Evolutionary conservation across 2,329 filamentous ascomycete genomes (phyloP).

Genomic region (Sclerotinia trifoliorum): DNA sequence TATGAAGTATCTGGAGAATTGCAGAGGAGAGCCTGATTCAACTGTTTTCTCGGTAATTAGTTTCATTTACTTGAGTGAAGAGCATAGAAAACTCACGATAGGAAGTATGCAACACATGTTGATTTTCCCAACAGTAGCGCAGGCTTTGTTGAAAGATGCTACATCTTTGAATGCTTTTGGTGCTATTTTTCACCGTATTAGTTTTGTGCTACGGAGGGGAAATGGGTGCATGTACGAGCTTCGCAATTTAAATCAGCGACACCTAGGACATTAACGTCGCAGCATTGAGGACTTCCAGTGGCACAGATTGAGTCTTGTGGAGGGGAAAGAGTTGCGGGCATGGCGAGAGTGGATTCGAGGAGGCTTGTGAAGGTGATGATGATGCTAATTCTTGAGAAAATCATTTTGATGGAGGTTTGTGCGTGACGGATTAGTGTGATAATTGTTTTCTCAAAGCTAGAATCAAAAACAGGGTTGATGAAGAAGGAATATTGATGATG

Average conservation of each 20-base stretch:
- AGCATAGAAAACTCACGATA: constrained; percentile 36
- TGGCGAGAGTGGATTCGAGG: constrained; percentile 32
- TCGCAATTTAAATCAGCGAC: constrained; percentile 57
- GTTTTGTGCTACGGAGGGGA: neutral
- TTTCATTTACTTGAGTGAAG: neutral
- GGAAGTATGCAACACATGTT: constrained; percentile 57
- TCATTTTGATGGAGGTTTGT: constrained; percentile 28
- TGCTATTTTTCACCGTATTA: constrained; percentile 25
- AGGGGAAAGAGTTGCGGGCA: constrained; percentile 31
- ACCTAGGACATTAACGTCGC: constrained; percentile 60
- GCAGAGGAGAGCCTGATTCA: constrained; percentile 15
- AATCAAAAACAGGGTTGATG: neutral
- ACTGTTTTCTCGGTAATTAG: neutral
- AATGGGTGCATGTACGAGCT: constrained; percentile 46
- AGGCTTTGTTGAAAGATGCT: constrained; percentile 38
- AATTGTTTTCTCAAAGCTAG: neutral
- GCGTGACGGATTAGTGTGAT: neutral
- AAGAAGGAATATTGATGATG: neutral
- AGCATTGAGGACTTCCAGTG: constrained; percentile 51
- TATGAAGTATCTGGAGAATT: neutral
- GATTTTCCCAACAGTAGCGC: constrained; percentile 37
- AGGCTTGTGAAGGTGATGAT: constrained; percentile 31
- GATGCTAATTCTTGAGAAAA: neutral
- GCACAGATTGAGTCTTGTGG: constrained; percentile 9
- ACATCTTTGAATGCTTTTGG: constrained; percentile 47